These are phyloP conservation scores for Asterionellopsis glacialis DNA, from an alignment of 108 stramenopile species.

Conservation along the genomic window DNA sequence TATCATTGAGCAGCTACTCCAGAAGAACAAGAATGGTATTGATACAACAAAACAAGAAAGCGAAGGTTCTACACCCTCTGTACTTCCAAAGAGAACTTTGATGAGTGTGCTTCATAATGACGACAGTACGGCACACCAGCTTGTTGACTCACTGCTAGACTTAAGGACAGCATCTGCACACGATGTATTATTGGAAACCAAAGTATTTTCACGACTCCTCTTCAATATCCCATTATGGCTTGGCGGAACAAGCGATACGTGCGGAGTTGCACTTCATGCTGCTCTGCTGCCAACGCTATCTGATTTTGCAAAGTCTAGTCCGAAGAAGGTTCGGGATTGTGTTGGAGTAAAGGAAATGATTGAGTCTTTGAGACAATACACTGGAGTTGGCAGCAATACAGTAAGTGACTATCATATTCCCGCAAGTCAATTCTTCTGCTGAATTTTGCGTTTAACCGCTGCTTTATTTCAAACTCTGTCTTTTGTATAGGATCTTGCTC, in stretches of 20 bases:
- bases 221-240: slow-evolving; percentile 74
- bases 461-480: not conserved
- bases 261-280: slow-evolving; percentile 40
- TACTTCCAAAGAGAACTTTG: slow-evolving; percentile 5
- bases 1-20: slow-evolving; percentile 53
- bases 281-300: slow-evolving; percentile 61
- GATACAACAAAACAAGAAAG: slow-evolving; percentile 13
- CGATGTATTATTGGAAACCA: slow-evolving; percentile 53
- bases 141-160: slow-evolving; percentile 58
- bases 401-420: slow-evolving; percentile 22
- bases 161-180: slow-evolving; percentile 51
- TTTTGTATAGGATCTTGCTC: slow-evolving; percentile 8
- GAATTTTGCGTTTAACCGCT: slow-evolving; percentile 1
- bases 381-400: slow-evolving; percentile 16
- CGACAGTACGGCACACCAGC: slow-evolving; percentile 3
- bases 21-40: slow-evolving; percentile 22
- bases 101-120: slow-evolving; percentile 23
- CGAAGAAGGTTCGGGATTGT: slow-evolving; percentile 60
- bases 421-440: too few relatives aligned
- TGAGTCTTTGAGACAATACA: slow-evolving; percentile 34
- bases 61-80: slow-evolving; percentile 1
- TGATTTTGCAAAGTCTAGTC: slow-evolving; percentile 36
- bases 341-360: slow-evolving; percentile 46
- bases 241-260: slow-evolving; percentile 26
- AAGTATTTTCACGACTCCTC: slow-evolving; percentile 57